These are phyloP conservation scores for Syzygium aromaticum DNA, from an alignment of 345 rosid genomes.

Conservation along the genomic window DNA sequence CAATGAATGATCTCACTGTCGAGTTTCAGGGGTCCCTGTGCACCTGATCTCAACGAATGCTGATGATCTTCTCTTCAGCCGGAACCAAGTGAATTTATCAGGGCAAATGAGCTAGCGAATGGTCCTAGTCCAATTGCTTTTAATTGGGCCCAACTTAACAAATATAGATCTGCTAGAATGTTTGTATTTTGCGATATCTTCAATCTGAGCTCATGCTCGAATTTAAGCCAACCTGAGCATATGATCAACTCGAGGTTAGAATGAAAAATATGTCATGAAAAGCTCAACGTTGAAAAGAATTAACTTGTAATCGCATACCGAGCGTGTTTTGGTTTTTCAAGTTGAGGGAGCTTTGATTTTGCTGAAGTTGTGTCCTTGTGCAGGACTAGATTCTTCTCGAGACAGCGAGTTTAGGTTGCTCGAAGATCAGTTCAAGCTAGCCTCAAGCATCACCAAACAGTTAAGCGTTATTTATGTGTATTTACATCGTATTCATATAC, in stretches of 20 bases:
- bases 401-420: not conserved
- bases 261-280: not conserved
- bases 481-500: not conserved
- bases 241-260: not conserved
- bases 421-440: not conserved
- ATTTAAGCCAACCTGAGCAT: not conserved
- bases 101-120: not conserved
- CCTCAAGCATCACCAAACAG: not conserved
- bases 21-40: not conserved
- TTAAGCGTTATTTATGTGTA: not conserved
- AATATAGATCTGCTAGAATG: not conserved
- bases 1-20: not conserved
- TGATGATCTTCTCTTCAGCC: not conserved
- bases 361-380: not conserved
- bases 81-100: not conserved
- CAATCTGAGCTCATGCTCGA: not conserved
- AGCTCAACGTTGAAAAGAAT: not conserved
- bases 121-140: not conserved
- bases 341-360: not conserved
- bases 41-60: not conserved
- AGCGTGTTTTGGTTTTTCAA: not conserved
- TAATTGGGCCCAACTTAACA: not conserved
- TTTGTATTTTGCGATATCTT: accelerated
- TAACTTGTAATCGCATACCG: accelerated
- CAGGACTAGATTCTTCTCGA: not conserved